Evolutionary conservation across 2,329 filamentous ascomycete species (phyloP), one percentile per base, ranked within the genome.

Genomic region (Aspergillus sp.): DNA sequence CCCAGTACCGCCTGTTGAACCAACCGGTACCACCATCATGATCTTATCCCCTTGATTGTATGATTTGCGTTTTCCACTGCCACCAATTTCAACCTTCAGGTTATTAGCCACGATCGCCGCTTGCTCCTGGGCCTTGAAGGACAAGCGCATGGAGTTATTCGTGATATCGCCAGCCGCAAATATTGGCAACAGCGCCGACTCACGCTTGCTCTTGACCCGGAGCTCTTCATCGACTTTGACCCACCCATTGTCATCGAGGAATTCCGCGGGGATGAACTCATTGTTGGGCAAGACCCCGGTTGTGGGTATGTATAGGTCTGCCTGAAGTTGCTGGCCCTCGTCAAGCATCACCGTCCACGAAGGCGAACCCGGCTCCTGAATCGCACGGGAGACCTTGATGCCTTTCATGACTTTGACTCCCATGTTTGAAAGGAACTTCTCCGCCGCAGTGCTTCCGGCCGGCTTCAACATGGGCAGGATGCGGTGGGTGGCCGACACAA

Each of bases 241-340:
- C 64, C 77, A 79, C 11, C 77, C 77, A 16, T 64, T 54, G 0
- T 68, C 63, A 53, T 75, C 68, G 4, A 84, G 71, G 40, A 81
- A 73, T 6, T 70, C 61, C 3, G 61, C 47, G 0, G 81, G 79
- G 1, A 85, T 66, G 63, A 76, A 84, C 7, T 68, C 70, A 17
- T 75, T 79, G 65, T 81, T 83, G 0, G 81, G 81, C 7, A 66
- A 60, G 10, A 76, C 76, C 24, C 82, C 82, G 13, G 74, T 74
- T 0, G 78, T 79, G 3, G 76, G 73, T 50, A 84, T 76, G 61
- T 79, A 83, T 22, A 81, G 54, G 58, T 84, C 81, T 2, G 76
- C 73, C 1, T 71, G 70, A 38, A 80, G 58, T 3, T 65, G 71
- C 43, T 75, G 69, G 38, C 80, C 80, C 52, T 79, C 76, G 54